These are phyloP conservation scores for Dalbergia cochinchinensis DNA, from an alignment of 306 rosid genomes.

Conservation along the genomic window DNA sequence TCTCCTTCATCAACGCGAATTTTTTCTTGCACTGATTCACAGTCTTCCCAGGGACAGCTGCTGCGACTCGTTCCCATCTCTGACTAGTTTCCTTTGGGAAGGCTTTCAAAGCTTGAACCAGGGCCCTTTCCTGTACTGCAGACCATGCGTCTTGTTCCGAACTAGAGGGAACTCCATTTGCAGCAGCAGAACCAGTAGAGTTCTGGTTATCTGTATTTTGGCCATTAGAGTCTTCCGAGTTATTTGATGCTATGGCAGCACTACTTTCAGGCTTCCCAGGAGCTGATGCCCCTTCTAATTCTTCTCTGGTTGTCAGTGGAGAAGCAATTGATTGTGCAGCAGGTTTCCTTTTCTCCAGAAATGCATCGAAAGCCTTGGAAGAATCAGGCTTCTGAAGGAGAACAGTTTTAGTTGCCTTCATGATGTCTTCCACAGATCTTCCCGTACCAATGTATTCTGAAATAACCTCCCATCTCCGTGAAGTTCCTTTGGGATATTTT, in stretches of 20 bases:
- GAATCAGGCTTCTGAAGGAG: slow-evolving; percentile 98
- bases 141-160: slow-evolving; percentile 89
- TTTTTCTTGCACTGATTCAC: slow-evolving; percentile 95
- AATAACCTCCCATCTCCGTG: slow-evolving; percentile 96
- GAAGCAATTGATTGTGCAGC: slow-evolving; percentile 84
- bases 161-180: slow-evolving; percentile 63
- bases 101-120: slow-evolving; percentile 95
- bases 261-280: slow-evolving; percentile 51
- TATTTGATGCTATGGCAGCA: slow-evolving; percentile 47
- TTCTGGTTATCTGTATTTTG: slow-evolving; percentile 48
- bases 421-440: slow-evolving; percentile 95
- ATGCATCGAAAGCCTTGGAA: slow-evolving; percentile 87
- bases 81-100: slow-evolving; percentile 89
- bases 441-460: slow-evolving; percentile 93
- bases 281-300: slow-evolving; percentile 59
- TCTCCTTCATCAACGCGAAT: slow-evolving; percentile 83
- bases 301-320: slow-evolving; percentile 90
- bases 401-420: slow-evolving; percentile 93
- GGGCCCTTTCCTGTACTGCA: slow-evolving; percentile 87
- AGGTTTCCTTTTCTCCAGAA: slow-evolving; percentile 96
- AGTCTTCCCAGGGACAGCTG: slow-evolving; percentile 95
- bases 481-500: slow-evolving; percentile 95
- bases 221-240: slow-evolving; percentile 47
- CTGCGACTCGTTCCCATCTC: slow-evolving; percentile 94
- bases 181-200: slow-evolving; percentile 46